Conservation (phyloP, 2,329 filamentous ascomycete genomes). For the Albifimbria verrucaria region DNA sequence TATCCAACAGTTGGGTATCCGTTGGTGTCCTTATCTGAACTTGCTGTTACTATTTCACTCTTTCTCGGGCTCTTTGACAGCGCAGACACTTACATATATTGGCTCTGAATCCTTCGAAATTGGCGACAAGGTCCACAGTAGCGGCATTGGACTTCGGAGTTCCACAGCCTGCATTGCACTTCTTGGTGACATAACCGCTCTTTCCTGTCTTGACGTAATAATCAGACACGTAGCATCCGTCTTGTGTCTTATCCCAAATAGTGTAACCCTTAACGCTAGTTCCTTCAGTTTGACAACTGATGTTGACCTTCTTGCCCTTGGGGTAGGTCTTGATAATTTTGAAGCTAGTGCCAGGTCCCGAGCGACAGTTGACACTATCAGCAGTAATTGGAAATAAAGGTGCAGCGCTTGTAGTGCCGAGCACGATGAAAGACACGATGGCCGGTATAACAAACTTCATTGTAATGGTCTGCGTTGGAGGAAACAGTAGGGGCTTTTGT, state of each 20-base stretch:
- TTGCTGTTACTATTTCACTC: background rate
- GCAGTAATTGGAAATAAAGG: conserved; percentile 13
- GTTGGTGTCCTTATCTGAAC: conserved; percentile 35
- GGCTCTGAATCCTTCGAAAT: conserved; percentile 13
- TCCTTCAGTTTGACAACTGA: conserved; percentile 12
- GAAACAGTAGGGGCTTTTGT: too few species aligned
- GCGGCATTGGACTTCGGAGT: conserved; percentile 8
- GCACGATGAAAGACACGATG: too few species aligned
- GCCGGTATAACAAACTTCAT: too few species aligned
- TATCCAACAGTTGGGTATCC: conserved; percentile 48
- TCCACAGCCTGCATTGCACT: conserved; percentile 12
- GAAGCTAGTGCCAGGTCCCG: conserved; percentile 8
- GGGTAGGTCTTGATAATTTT: conserved; percentile 9
- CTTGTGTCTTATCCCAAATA: conserved; percentile 12
- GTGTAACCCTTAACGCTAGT: conserved; percentile 7
- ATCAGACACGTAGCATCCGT: conserved; percentile 12
- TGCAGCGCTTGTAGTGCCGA: too few species aligned
- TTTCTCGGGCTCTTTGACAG: background rate
- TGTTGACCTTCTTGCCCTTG: conserved; percentile 9
- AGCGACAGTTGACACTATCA: conserved; percentile 12
- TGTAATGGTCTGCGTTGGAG: too few species aligned
- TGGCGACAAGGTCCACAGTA: conserved; percentile 6
- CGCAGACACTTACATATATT: conserved; percentile 8
- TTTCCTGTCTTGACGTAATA: conserved; percentile 14
- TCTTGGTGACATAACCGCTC: conserved; percentile 6